Percentiles rank a stretch among this genome's conserved stretches.
Conservation (phyloP, 2,329 filamentous ascomycete genomes). For the Phaeosphaeriaceae sp. region DNA sequence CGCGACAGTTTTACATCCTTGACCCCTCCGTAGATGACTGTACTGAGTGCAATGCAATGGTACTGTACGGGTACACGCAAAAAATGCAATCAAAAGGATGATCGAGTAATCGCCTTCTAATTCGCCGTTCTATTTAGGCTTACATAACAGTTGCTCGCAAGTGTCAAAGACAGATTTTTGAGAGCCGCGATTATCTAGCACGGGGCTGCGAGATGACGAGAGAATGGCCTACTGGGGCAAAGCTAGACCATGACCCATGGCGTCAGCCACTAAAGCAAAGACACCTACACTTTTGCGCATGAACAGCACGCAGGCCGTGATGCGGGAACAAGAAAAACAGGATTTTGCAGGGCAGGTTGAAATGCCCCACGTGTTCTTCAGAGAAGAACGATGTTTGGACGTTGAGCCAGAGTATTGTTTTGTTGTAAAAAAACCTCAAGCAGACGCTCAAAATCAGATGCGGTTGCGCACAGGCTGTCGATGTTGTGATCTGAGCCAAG, state of each 20-base stretch:
- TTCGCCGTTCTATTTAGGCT: conserved; percentile 12
- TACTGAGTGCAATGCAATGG: conserved; percentile 17
- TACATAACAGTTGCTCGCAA: conserved; percentile 5
- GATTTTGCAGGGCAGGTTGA: conserved; percentile 67
- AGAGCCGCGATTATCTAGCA: not conserved
- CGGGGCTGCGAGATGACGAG: conserved; percentile 16
- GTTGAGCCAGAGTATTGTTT: conserved; percentile 80
- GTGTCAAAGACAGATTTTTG: not conserved
- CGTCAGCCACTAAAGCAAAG: conserved; percentile 12
- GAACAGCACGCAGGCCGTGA: conserved; percentile 20
- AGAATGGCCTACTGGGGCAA: conserved; percentile 18
- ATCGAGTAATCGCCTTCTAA: conserved; percentile 17
- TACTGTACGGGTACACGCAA: conserved; percentile 11
- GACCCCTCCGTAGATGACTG: conserved; percentile 8
- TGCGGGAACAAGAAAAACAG: conserved; percentile 37
- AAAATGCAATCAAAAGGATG: conserved; percentile 9
- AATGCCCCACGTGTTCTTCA: conserved; percentile 59
- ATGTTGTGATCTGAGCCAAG: conserved; percentile 75
- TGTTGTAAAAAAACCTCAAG: conserved; percentile 81
- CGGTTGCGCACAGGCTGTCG: conserved; percentile 59
- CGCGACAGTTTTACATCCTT: conserved; percentile 19
- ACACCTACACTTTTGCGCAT: conserved; percentile 23
- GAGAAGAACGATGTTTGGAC: conserved; percentile 67
- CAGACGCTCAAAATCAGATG: conserved; percentile 66
- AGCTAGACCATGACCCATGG: conserved; percentile 3